Percentiles rank a stretch among this genome's conserved stretches.
phyloP scores from a whole-genome alignment of 148 eudicot species.

The Fagopyrum tataricum region DNA sequence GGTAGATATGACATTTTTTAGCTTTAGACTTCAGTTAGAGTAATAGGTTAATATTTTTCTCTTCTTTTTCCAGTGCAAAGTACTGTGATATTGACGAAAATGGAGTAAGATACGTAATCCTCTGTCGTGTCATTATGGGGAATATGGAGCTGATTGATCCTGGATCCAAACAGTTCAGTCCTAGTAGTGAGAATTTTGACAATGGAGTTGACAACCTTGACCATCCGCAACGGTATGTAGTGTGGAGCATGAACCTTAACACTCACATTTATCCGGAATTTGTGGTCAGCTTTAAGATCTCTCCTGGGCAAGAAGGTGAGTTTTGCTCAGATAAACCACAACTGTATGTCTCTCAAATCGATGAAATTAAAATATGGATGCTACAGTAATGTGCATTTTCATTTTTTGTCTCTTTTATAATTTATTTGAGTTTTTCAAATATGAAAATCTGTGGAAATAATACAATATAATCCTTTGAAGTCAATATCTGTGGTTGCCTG shows the following conservation, averaged over 20 bases:
- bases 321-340: conserved; percentile 18
- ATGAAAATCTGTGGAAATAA: too few relatives aligned
- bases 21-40: background rate
- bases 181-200: conserved; percentile 72
- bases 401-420: background rate
- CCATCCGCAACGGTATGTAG: conserved; percentile 60
- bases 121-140: conserved; percentile 83
- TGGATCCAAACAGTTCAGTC: conserved; percentile 84
- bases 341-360: background rate
- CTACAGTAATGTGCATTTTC: too few relatives aligned
- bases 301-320: conserved; percentile 59
- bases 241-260: conserved; percentile 84
- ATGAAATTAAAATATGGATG: too few relatives aligned
- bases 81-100: conserved; percentile 86
- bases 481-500: too few relatives aligned
- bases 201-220: conserved; percentile 80
- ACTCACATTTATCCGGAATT: conserved; percentile 80
- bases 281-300: conserved; percentile 77
- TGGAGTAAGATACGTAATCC: conserved; percentile 24
- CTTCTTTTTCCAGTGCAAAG: conserved; percentile 50
- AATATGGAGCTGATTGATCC: conserved; percentile 75
- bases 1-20: background rate
- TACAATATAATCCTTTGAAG: too few relatives aligned
- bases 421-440: background rate
- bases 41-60: background rate